Base-by-base conservation (phyloP, 768 basidiomycete species). In the Termitomyces titanicus region DNA sequence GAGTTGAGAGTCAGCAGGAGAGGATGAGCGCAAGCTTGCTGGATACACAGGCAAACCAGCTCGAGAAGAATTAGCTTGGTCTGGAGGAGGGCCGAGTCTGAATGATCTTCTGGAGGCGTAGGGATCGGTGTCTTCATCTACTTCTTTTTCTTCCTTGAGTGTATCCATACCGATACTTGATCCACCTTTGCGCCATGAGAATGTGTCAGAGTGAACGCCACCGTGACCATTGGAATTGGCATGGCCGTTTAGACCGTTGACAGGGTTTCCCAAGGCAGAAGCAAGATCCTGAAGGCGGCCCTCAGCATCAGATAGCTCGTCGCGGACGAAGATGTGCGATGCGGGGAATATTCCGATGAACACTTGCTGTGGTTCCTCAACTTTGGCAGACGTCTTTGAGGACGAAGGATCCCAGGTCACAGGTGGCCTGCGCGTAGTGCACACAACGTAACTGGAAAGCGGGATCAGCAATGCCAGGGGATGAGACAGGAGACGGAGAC, bases 271-370 rank as follows among this genome's bases (percentile, higher is more conserved):
- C 34, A 86, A 70, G 3, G 83, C 76, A 5, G 79, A 77, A 22
- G 87, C 90, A 5, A 92, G 80, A 58, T 88, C 89, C 1, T 86
- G 84, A 3, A 96, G 82, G 46, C 86, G 82, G 5, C 91, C 92
- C 68, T 94, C 91, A 3, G 93, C 93, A 67, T 94, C 93, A 3
- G 89, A 80, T 17, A 94, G 76, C 62, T 93, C 84, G 67, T 94
- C 93, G 33, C 94, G 89, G 58, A 92, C 76, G 65, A 87, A 85
- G 44, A 96, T 88, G 70, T 94, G 91, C 8, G 90, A 88, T 1
- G 89, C 89, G 1, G 94, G 94, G 65, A 97, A 96, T 55, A 97
- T 95, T 51, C 94, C 94, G 53, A 96, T 92, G 70, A 92, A 91
- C 29, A 97, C 92, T 63, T 92, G 90, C 55, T 92, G 89, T 0